Conservation (phyloP, 768 basidiomycete species). For the Suillus plorans region DNA sequence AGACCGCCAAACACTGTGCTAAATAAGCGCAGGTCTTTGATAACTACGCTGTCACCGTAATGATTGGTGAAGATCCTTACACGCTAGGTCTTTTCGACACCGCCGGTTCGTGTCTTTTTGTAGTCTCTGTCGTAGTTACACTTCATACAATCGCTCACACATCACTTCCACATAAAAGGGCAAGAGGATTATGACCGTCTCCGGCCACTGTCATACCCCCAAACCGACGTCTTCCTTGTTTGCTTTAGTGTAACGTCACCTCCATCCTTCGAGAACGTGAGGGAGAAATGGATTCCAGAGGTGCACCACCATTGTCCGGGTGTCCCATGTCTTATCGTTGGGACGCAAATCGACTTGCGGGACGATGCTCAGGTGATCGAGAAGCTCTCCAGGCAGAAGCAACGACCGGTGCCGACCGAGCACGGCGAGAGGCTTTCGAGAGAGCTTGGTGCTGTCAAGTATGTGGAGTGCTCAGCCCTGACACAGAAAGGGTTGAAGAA, state of each 20-base stretch:
- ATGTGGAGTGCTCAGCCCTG: conserved; percentile 98
- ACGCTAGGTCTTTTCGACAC: conserved; percentile 98
- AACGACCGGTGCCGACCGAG: conserved; percentile 85
- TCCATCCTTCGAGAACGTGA: conserved; percentile 99
- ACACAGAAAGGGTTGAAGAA: conserved; percentile 99
- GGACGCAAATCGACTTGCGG: conserved; percentile 96
- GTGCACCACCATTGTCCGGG: conserved; percentile 99
- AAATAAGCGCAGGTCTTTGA: conserved; percentile 71
- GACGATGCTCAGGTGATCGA: conserved; percentile 92
- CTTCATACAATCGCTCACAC: conserved; percentile 13
- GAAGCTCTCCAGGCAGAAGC: conserved; percentile 95
- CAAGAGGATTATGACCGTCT: conserved; percentile 99
- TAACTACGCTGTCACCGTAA: conserved; percentile 99
- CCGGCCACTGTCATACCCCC: conserved; percentile 98
- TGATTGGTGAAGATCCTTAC: conserved; percentile 99
- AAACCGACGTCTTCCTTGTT: conserved; percentile 99
- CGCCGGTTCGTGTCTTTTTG: conserved; percentile 67
- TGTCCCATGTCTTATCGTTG: conserved; percentile 98
- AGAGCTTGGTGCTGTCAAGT: conserved; percentile 98
- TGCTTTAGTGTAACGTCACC: conserved; percentile 99
- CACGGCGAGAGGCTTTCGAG: conserved; percentile 94
- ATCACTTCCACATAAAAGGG: conserved; percentile 45
- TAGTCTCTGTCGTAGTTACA: not conserved
- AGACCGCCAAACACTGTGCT: conserved; percentile 4
- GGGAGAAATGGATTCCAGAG: conserved; percentile 99